Evolutionary conservation across 2,329 filamentous ascomycete genomes (phyloP), one percentile per base, ranked within the genome.

Genomic region (Arachnomyces sp.): DNA sequence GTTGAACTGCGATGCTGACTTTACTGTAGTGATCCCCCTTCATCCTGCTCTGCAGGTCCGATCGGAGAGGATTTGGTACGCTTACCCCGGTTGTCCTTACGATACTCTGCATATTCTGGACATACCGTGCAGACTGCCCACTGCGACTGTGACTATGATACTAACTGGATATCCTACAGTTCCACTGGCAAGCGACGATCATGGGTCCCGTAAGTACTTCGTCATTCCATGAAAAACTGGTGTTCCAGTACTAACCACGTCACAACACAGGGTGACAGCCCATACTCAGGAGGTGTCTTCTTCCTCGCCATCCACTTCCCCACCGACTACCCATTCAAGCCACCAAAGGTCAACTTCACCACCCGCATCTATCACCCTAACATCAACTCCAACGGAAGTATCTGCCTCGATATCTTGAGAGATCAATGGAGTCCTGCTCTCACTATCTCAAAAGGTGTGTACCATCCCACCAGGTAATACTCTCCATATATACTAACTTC

Each of bases 311-410:
- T 98, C 63, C 88, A 95, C 72, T 96, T 98, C 77, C 92, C 92
- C 54, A 98, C 92, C 76, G 92, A 98, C 76, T 98, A 98, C 71
- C 92, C 92, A 31, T 98, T 98, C 79, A 98, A 98, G 83, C 92
- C 92, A 49, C 92, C 92, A 56, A 98, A 98, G 80, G 89, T 98
- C 71, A 95, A 95, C 83, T 98, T 98, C 79, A 96, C 88, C 57
- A 98, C 92, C 51, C 84, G 90, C 64, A 96, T 98, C 74, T 98
- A 98, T 68, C 92, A 98, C 73, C 92, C 92, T 59, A 98, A 98
- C 73, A 98, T 98, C 87, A 98, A 98, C 81, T 94, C 87, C 54
- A 96, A 96, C 68, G 92, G 92, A 68, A 95, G 89, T 70, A 98
- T 98, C 70, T 98, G 92, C 68, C 72, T 98, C 65, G 92, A 98